Conservation (phyloP, 23 red algal species). For the Gracilaria domingensis region DNA sequence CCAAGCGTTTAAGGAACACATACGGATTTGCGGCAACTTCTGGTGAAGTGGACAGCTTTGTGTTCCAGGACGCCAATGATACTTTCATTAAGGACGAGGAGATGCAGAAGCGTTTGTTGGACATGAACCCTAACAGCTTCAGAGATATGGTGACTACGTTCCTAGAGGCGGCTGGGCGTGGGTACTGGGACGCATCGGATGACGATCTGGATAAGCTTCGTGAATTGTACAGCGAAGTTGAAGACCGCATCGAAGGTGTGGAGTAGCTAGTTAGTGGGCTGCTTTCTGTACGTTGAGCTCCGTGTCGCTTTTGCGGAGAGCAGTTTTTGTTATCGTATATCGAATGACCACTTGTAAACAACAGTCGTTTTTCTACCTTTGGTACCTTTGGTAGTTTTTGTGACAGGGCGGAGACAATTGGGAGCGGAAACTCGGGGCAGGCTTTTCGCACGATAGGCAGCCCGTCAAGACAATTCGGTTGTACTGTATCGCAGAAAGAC, state of each 20-base stretch:
- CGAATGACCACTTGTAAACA: conserved; percentile 14
- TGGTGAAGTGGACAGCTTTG: conserved; percentile 96
- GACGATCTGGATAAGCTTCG: conserved; percentile 95
- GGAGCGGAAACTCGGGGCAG: no score
- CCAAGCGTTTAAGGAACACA: conserved; percentile 95
- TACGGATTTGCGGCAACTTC: conserved; percentile 95
- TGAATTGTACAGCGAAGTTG: conserved; percentile 97
- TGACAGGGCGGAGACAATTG: no score
- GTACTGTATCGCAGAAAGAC: no score
- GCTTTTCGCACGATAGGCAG: no score
- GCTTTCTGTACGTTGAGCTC: background rate
- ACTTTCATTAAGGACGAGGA: conserved; percentile 97
- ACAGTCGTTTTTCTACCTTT: background rate
- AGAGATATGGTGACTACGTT: conserved; percentile 98
- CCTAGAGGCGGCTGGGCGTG: conserved; percentile 94
- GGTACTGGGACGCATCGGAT: conserved; percentile 96
- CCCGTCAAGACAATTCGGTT: no score
- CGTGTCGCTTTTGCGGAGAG: background rate
- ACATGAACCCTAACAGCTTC: conserved; percentile 97
- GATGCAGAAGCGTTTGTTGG: conserved; percentile 91
- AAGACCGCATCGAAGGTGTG: conserved; percentile 98
- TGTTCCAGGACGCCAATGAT: conserved; percentile 97
- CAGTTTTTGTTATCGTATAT: background rate
- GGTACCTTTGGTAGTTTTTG: no score
- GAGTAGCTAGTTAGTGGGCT: conserved; percentile 9